Evolutionary conservation across 768 basidiomycete genomes (phyloP).

Genomic region (Gautieria morchelliformis): DNA sequence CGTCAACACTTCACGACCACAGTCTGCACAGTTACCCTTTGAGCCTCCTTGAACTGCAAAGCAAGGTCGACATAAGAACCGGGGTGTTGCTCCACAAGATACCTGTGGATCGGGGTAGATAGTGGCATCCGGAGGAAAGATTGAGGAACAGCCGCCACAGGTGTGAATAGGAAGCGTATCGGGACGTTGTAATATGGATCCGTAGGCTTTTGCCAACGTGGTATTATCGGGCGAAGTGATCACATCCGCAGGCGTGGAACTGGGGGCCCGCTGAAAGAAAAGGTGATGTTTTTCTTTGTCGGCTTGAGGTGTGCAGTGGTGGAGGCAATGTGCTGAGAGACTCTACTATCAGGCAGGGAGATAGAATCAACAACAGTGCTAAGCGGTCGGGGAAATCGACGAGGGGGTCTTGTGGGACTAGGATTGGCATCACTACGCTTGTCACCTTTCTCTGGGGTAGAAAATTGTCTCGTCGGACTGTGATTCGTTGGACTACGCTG

Average conservation of each 20-base stretch:
- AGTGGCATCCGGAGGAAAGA: slow-evolving; percentile 74
- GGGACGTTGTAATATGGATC: slow-evolving; percentile 72
- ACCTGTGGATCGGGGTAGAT: slow-evolving; percentile 67
- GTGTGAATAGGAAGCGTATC: slow-evolving; percentile 61
- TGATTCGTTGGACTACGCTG: slow-evolving; percentile 12
- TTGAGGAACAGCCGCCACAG: slow-evolving; percentile 52
- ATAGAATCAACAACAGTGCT: slow-evolving; percentile 40
- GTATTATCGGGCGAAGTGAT: slow-evolving; percentile 48
- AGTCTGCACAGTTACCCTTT: slow-evolving; percentile 61
- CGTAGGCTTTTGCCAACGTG: slow-evolving; percentile 72
- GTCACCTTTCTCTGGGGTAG: slow-evolving; percentile 12
- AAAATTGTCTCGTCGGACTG: slow-evolving; percentile 6
- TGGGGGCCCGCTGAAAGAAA: slow-evolving; percentile 21
- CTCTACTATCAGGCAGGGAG: slow-evolving; percentile 18
- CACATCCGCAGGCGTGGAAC: slow-evolving; percentile 46
- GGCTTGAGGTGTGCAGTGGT: slow-evolving; percentile 42
- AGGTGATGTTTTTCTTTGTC: slow-evolving; percentile 31
- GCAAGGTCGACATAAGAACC: slow-evolving; percentile 68
- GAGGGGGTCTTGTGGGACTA: not conserved
- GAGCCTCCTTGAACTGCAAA: slow-evolving; percentile 67
- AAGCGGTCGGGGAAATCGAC: slow-evolving; percentile 30
- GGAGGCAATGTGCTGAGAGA: slow-evolving; percentile 50
- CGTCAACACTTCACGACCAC: slow-evolving; percentile 61
- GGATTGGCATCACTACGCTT: slow-evolving; percentile 12
- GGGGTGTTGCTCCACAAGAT: slow-evolving; percentile 21